Evolutionary conservation across 371 early-diverging fungal species (phyloP).

Genomic region (Synchytrium microbalum): DNA sequence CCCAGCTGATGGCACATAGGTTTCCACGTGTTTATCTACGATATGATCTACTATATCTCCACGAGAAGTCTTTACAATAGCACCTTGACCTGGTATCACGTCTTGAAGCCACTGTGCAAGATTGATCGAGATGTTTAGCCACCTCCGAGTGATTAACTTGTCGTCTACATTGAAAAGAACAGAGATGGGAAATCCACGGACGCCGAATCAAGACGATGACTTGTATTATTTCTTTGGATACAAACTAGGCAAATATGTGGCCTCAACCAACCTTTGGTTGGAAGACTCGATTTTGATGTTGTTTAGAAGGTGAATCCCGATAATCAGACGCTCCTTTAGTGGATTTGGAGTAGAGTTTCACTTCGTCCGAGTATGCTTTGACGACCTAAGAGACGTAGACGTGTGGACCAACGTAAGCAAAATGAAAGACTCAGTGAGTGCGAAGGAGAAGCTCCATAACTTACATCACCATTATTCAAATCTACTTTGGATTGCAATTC

Average conservation of each 20-base stretch:
- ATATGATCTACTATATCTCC: conserved; percentile 18
- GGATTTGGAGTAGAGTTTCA: conserved; percentile 2
- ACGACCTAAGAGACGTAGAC: too few species aligned
- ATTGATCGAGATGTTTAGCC: conserved; percentile 18
- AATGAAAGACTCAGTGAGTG: too few species aligned
- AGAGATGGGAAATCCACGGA: too few species aligned
- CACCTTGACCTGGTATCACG: conserved; percentile 12
- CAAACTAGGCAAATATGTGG: conserved; percentile 22
- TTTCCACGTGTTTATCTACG: conserved; percentile 21
- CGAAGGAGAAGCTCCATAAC: not conserved
- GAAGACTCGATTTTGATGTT: not conserved
- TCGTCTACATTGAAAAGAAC: too few species aligned
- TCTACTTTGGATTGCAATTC: conserved; percentile 3
- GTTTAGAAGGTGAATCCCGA: too few species aligned
- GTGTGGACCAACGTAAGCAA: too few species aligned
- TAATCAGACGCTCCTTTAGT: too few species aligned
- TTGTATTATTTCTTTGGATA: too few species aligned
- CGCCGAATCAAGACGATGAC: too few species aligned
- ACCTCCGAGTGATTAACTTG: conserved; percentile 9
- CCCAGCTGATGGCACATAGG: conserved; percentile 17
- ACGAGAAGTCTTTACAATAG: conserved; percentile 11
- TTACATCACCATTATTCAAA: not conserved
- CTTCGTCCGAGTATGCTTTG: conserved; percentile 8
- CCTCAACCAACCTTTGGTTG: conserved; percentile 20
- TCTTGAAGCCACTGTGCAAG: conserved; percentile 23